Base-by-base conservation (phyloP, 1,139 yeast genomes). In the Magnusiomyces sp. region DNA sequence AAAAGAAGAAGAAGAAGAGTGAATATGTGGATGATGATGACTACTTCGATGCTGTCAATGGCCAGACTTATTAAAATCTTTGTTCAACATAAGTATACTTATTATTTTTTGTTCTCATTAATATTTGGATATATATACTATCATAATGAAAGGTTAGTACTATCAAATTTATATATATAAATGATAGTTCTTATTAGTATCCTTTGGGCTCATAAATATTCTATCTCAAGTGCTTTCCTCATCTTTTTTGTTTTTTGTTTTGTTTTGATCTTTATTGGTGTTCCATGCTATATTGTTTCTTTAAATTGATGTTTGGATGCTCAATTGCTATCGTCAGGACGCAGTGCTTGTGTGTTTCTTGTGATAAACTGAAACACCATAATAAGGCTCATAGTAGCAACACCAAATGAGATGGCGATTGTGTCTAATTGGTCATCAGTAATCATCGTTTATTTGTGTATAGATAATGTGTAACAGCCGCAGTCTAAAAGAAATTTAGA, bases 351-450 rank as follows among this genome's bases (percentile, higher is more conserved):
- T 13, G 59, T 46, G 51, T 66, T 68, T 29, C 75, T 68, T 37
- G 69, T 63, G 41, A 77, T 64, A 42, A 74, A 65, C 59, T 87
- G 94, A 67, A 83, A 89, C 4, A 83, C 71, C 47, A 86, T 69
- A 47, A 89, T 84, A 58, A 89, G 73, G 2, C 80, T 73, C 64
- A 88, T 76, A 51, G 95, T 81, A 11, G 79, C 68, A 52, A 87
- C 66, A 5, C 96, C 97, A 60, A 85, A 82, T n/a, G 80, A 68
- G 49, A 86, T 74, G 49, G 88, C 94, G 49, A 87, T 72, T 46
- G 78, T 71, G 65, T 88, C 81, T 64, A 89, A 76, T 67, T 88
- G 92, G 53, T 73, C 72, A 72, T 88, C 96, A 20, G 85, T 74
- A 61, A 89, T 89, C 96, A 88, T 89, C 43, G 47, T 62, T 47